Percentiles rank a stretch among this genome's conserved stretches.
Conservation (phyloP, 345 rosid species). For the Murraya paniculata region DNA sequence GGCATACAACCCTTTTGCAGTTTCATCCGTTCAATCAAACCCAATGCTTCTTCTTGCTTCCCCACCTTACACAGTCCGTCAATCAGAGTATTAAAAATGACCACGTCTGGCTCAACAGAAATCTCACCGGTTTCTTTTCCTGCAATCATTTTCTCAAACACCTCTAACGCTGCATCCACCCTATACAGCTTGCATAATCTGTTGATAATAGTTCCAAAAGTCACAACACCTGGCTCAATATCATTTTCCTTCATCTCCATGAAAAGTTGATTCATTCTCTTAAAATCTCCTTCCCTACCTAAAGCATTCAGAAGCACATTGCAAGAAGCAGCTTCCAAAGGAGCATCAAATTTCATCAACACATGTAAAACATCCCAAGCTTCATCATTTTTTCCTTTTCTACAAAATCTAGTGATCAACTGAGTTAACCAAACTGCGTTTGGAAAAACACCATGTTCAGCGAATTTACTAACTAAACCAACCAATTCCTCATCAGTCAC, state of each 20-base stretch:
- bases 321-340: slow-evolving; percentile 46
- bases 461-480: slow-evolving; percentile 43
- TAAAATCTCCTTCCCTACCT: slow-evolving; percentile 41
- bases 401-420: slow-evolving; percentile 49
- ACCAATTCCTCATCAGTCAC: slow-evolving; percentile 38
- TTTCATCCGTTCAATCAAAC: slow-evolving; percentile 52
- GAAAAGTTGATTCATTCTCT: slow-evolving; percentile 53
- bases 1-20: slow-evolving; percentile 41
- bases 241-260: slow-evolving; percentile 52
- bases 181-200: slow-evolving; percentile 55
- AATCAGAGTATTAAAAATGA: slow-evolving; percentile 62
- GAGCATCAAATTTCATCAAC: slow-evolving; percentile 43
- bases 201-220: slow-evolving; percentile 66
- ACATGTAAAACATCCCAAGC: slow-evolving; percentile 51
- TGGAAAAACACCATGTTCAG: slow-evolving; percentile 50
- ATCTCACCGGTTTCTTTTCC: slow-evolving; percentile 31
- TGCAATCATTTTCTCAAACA: slow-evolving; percentile 47
- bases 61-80: slow-evolving; percentile 80
- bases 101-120: slow-evolving; percentile 53
- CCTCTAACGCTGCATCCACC: slow-evolving; percentile 61
- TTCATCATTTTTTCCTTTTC: slow-evolving; percentile 25
- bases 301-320: slow-evolving; percentile 59
- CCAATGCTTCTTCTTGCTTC: slow-evolving; percentile 69
- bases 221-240: slow-evolving; percentile 51
- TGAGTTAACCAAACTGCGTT: slow-evolving; percentile 34